Conservation (phyloP, 257 asterid genomes). For the Cordia subcordata region DNA sequence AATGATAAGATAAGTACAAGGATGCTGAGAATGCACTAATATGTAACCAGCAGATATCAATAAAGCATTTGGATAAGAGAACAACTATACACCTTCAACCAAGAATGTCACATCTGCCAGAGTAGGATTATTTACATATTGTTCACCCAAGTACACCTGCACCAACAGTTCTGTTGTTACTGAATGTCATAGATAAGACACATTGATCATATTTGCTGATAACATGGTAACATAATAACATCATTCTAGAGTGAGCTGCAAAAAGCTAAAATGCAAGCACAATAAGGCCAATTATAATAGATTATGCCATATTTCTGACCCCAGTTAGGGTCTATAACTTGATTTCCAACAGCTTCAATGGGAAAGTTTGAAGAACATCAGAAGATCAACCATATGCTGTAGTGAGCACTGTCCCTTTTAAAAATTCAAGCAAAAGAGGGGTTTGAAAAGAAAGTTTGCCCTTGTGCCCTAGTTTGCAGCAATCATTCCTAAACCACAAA, state of each 20-base stretch:
- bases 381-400: too few species aligned
- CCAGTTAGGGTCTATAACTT: too few species aligned
- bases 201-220: background rate
- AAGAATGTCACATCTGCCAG: conserved; percentile 90
- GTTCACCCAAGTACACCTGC: conserved; percentile 98
- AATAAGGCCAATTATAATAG: too few species aligned
- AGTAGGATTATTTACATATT: conserved; percentile 84
- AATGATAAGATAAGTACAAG: background rate
- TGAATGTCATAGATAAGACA: background rate
- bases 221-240: background rate
- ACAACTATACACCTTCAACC: conserved; percentile 63
- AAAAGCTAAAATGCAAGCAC: too few species aligned
- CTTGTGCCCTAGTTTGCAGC: background rate
- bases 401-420: too few species aligned
- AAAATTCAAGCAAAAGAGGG: too few species aligned
- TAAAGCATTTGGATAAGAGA: background rate
- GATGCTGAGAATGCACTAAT: background rate
- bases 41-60: background rate
- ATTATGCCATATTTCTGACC: too few species aligned
- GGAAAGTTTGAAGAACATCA: too few species aligned
- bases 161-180: conserved; percentile 15
- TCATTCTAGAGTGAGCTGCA: too few species aligned
- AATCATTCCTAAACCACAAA: conserved; percentile 1
- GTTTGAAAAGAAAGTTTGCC: too few species aligned
- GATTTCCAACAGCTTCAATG: too few species aligned